Percentiles rank a stretch among this genome's conserved stretches.
Evolutionary conservation across 352 stramenopile genomes (phyloP).

Genomic region (Pythium volutum): DNA sequence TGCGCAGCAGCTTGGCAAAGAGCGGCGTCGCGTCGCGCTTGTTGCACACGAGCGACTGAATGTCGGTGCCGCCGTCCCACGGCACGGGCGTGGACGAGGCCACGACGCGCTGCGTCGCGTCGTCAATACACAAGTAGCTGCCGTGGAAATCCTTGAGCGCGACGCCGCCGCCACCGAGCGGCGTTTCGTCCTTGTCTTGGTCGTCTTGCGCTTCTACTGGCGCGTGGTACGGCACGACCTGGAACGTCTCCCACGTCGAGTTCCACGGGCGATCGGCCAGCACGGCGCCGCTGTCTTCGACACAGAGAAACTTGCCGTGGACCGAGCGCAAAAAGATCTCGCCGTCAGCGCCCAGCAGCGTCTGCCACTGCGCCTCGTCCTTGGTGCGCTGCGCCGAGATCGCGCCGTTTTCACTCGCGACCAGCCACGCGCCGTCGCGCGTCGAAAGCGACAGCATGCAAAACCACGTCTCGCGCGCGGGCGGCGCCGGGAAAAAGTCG

Average conservation of each 20-base stretch:
- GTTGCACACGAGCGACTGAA: conserved; percentile 76
- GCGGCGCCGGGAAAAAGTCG: conserved; percentile 44
- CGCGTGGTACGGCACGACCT: conserved; percentile 60
- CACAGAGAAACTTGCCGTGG: conserved; percentile 83
- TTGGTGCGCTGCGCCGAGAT: conserved; percentile 30
- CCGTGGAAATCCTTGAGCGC: conserved; percentile 77
- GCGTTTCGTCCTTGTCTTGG: not conserved
- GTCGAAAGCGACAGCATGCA: conserved; percentile 74
- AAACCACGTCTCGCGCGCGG: conserved; percentile 55
- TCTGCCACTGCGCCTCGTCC: conserved; percentile 69
- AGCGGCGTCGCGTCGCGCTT: conserved; percentile 47
- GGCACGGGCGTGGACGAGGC: conserved; percentile 48
- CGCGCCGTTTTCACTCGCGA: conserved; percentile 61
- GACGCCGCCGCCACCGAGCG: conserved; percentile 32
- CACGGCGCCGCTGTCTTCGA: conserved; percentile 70
- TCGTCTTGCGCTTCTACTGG: not conserved
- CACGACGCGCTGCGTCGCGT: conserved; percentile 34
- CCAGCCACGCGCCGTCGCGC: conserved; percentile 58
- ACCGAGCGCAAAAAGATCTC: conserved; percentile 72
- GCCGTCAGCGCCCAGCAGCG: conserved; percentile 45
- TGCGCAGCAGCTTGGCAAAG: conserved; percentile 67
- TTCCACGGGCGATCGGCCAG: conserved; percentile 65
- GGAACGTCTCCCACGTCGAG: conserved; percentile 88
- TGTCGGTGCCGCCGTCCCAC: conserved; percentile 63
- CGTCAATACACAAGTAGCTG: conserved; percentile 72